phyloP scores from a whole-genome alignment of 148 eudicot genomes.

The Chenopodium suecicum region DNA sequence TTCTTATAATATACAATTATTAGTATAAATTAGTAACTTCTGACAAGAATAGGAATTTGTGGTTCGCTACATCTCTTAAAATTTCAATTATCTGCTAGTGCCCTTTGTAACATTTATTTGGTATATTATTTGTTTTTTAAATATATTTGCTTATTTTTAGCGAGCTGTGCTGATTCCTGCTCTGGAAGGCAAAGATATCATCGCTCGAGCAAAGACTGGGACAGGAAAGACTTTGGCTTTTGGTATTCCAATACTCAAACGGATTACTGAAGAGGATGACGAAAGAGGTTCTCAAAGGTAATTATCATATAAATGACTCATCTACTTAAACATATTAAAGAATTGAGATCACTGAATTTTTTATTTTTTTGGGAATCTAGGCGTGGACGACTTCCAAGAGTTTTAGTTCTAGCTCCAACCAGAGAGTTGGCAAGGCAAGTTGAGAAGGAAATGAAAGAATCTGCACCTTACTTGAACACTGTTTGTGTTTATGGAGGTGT shows the following conservation, averaged over 20 bases:
- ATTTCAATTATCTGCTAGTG: background rate
- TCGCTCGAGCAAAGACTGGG: conserved; percentile 98
- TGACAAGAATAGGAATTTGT: background rate
- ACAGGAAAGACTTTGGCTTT: conserved; percentile 97
- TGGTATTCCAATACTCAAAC: conserved; percentile 87
- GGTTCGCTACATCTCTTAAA: background rate
- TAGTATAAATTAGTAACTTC: background rate
- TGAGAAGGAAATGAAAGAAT: conserved; percentile 91
- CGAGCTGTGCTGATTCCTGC: conserved; percentile 81
- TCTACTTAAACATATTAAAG: background rate
- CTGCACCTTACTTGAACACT: conserved; percentile 89
- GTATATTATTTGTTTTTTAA: background rate
- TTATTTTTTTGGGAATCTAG: conserved; percentile 40
- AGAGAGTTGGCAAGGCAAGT: conserved; percentile 97
- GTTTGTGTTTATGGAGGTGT: conserved; percentile 98
- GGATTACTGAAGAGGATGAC: conserved; percentile 52
- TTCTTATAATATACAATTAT: background rate
- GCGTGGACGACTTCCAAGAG: conserved; percentile 88
- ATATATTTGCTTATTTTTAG: conserved; percentile 28
- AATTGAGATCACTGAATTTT: conserved; percentile 7
- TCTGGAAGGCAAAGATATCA: conserved; percentile 73
- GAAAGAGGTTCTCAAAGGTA: conserved; percentile 62
- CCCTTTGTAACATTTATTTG: background rate
- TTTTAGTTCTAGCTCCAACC: conserved; percentile 89
- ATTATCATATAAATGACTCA: background rate